Conservation (phyloP, 306 rosid species). For the Quercus mongolica region DNA sequence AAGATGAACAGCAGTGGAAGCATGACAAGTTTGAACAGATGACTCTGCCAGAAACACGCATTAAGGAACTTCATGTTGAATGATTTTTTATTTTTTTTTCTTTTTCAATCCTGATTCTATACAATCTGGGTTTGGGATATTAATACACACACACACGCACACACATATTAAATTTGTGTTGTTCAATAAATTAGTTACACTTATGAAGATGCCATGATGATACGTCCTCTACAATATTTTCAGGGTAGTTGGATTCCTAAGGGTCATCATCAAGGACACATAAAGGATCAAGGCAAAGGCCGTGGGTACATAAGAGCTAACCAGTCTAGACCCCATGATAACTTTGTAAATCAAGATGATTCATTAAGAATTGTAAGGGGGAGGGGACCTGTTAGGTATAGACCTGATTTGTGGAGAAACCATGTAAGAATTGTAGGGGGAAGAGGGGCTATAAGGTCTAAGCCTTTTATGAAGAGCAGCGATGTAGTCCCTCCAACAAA, state of each 20-base stretch:
- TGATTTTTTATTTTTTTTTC: not conserved
- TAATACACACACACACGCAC: not conserved
- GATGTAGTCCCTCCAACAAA: not conserved
- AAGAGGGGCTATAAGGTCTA: conserved; percentile 6
- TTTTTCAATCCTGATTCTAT: not conserved
- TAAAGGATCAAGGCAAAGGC: conserved; percentile 11
- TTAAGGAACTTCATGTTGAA: not conserved
- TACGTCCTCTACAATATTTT: not conserved
- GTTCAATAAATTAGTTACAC: not conserved
- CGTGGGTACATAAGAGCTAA: not conserved
- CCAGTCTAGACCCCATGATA: not conserved
- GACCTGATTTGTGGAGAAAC: not conserved
- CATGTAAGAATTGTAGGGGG: conserved; percentile 6
- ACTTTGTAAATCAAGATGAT: conserved; percentile 6
- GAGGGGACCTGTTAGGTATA: conserved; percentile 7
- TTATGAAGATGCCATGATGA: conserved; percentile 1
- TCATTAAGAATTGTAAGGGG: conserved; percentile 15
- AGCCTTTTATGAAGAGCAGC: not conserved
- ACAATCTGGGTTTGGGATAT: not conserved
- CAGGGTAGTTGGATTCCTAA: conserved; percentile 7
- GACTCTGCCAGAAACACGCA: not conserved
- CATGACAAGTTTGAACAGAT: conserved; percentile 26
- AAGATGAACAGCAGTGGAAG: conserved; percentile 9
- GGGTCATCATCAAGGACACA: conserved; percentile 4
- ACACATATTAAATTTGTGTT: not conserved